A percentile compares a stretch with the other conserved stretches of the same genome.
phyloP scores from a whole-genome alignment of 176 grass and related monocot species.

The Otatea glauca region DNA sequence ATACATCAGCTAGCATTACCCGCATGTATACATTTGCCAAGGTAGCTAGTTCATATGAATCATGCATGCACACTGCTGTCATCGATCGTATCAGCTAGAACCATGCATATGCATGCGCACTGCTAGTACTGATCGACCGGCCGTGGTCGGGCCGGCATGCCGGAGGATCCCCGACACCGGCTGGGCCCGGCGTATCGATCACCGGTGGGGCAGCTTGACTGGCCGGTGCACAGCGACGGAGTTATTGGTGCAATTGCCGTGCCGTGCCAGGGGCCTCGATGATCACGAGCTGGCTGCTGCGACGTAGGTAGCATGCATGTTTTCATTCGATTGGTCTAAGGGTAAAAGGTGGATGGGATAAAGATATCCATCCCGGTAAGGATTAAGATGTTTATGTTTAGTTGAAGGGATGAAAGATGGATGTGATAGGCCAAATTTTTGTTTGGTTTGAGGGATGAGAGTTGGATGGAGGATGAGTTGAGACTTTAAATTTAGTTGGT shows the following conservation, averaged over 20 bases:
- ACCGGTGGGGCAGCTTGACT: not conserved
- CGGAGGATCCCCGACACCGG: conserved; percentile 35
- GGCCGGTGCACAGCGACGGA: conserved; percentile 7
- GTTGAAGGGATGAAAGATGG: no score
- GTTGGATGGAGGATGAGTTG: no score
- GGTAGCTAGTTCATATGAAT: not conserved
- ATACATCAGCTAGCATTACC: no score
- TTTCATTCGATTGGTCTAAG: not conserved
- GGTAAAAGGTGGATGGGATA: no score
- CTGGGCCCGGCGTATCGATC: conserved; percentile 41
- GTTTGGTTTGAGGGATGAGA: no score
- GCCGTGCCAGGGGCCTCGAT: not conserved
- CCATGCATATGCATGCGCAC: not conserved
- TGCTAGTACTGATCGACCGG: conserved; percentile 12
- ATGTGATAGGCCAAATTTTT: no score
- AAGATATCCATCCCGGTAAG: no score
- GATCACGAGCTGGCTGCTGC: not conserved
- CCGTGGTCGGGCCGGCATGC: conserved; percentile 12
- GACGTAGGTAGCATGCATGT: not conserved
- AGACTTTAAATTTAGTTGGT: no score
- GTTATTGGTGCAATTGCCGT: not conserved
- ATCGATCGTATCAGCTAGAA: not conserved
- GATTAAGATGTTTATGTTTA: no score
- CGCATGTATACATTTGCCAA: no score
- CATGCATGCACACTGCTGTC: not conserved